phyloP scores from a whole-genome alignment of 2,329 filamentous ascomycete species.

The Penicillium sp. region DNA sequence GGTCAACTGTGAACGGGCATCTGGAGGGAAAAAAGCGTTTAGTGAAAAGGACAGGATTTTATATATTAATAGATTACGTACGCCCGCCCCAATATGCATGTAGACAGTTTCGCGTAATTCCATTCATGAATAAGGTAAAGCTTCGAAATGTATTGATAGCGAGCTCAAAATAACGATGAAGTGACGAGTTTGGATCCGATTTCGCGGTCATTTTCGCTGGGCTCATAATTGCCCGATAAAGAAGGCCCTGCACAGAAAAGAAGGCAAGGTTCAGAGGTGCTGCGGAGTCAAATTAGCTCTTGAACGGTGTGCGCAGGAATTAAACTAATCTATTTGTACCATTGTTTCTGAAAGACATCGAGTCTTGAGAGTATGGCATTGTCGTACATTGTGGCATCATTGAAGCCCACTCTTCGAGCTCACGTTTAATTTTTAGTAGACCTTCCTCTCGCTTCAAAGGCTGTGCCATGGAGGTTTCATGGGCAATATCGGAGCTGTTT shows the following conservation, averaged over 20 bases:
- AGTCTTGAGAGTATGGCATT: conserved; percentile 6
- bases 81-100: conserved; percentile 52
- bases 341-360: not conserved
- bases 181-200: conserved; percentile 40
- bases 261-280: conserved; percentile 49
- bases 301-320: too few species aligned
- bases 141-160: conserved; percentile 21
- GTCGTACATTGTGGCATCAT: conserved; percentile 25
- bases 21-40: conserved; percentile 10
- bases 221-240: conserved; percentile 52
- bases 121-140: conserved; percentile 45
- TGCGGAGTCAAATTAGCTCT: conserved; percentile 1
- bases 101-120: conserved; percentile 35
- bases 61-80: conserved; percentile 33
- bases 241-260: conserved; percentile 48
- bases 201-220: conserved; percentile 51
- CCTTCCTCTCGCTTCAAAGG: conserved; percentile 3
- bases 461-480: not conserved
- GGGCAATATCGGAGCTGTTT: not conserved
- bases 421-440: conserved; percentile 14
- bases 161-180: conserved; percentile 24
- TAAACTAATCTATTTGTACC: not conserved
- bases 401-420: conserved; percentile 23
- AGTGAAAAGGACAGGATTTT: not conserved
- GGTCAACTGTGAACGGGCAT: conserved; percentile 51